Conservation (phyloP, 2,329 filamentous ascomycete species). For the Microcyclospora tardicrescens region DNA sequence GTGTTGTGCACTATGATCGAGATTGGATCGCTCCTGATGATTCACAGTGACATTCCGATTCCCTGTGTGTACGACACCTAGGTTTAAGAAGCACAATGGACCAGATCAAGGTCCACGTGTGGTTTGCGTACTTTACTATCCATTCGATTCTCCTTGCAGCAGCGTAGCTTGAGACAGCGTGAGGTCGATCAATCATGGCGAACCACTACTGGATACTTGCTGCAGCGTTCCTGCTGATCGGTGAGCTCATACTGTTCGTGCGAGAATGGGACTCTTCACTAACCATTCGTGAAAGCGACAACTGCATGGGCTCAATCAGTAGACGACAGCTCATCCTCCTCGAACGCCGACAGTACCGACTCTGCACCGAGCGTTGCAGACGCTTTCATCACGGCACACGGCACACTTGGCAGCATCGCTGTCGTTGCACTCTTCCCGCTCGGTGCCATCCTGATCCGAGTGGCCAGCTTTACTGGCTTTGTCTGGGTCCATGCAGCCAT, state of each 20-base stretch:
- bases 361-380: background rate
- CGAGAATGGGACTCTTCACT: too few species aligned
- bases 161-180: background rate
- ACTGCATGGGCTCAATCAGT: background rate
- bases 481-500: conserved; percentile 33
- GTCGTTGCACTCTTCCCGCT: conserved; percentile 34
- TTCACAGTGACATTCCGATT: too few species aligned
- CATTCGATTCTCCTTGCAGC: too few species aligned
- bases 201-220: conserved; percentile 1
- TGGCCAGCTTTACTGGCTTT: conserved; percentile 29
- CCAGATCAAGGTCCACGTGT: too few species aligned
- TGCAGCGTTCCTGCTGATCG: conserved; percentile 1
- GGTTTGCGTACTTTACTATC: too few species aligned
- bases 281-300: too few species aligned
- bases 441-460: conserved; percentile 31
- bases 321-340: background rate
- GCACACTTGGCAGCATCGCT: conserved; percentile 29
- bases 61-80: too few species aligned
- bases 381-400: conserved; percentile 31
- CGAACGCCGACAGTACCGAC: conserved; percentile 1
- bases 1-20: too few species aligned
- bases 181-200: conserved; percentile 1
- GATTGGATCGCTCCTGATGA: too few species aligned
- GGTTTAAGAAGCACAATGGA: too few species aligned
- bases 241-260: background rate